Percentiles rank a stretch among this genome's conserved stretches.
Evolutionary conservation across 768 basidiomycete species (phyloP).

Genomic region (Rhizopogon vesiculosus): DNA sequence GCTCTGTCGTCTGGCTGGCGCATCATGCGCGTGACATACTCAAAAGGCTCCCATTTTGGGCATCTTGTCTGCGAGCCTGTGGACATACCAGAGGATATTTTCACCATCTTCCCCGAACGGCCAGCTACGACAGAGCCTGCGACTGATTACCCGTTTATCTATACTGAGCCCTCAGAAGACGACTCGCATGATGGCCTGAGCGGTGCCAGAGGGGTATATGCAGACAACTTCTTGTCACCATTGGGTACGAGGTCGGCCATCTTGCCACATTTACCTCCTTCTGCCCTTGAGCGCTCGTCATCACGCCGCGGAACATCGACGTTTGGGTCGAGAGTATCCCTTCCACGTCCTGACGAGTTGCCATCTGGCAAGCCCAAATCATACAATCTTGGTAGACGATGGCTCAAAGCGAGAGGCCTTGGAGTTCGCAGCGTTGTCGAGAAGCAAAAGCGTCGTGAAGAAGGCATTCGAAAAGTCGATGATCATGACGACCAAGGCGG

Average conservation of each 20-base stretch:
- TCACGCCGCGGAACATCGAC: slow-evolving; percentile 60
- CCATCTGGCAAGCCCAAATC: slow-evolving; percentile 10
- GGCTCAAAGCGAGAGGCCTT: slow-evolving; percentile 25
- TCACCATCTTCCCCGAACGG: slow-evolving; percentile 6
- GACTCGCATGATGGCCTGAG: not conserved
- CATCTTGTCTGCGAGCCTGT: slow-evolving; percentile 66
- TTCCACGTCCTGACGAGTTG: slow-evolving; percentile 24
- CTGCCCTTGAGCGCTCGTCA: slow-evolving; percentile 38
- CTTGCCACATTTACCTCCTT: slow-evolving; percentile 11
- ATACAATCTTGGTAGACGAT: slow-evolving; percentile 14
- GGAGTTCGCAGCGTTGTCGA: slow-evolving; percentile 21
- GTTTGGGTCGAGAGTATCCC: slow-evolving; percentile 46
- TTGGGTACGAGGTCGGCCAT: not conserved
- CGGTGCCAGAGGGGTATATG: not conserved
- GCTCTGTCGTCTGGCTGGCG: slow-evolving; percentile 59
- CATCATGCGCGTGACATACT: slow-evolving; percentile 47
- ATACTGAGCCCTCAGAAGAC: not conserved
- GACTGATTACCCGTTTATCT: not conserved
- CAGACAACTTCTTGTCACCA: not conserved
- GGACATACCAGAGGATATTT: slow-evolving; percentile 38
- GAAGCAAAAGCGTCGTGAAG: slow-evolving; percentile 10
- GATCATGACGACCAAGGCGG: not conserved
- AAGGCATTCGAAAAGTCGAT: slow-evolving; percentile 5
- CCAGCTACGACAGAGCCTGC: not conserved
- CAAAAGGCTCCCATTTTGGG: slow-evolving; percentile 64